Percentiles rank a stretch among this genome's conserved stretches.
phyloP scores from a whole-genome alignment of 1,284 basidiomycete genomes.

The Puccinia sorghi region DNA sequence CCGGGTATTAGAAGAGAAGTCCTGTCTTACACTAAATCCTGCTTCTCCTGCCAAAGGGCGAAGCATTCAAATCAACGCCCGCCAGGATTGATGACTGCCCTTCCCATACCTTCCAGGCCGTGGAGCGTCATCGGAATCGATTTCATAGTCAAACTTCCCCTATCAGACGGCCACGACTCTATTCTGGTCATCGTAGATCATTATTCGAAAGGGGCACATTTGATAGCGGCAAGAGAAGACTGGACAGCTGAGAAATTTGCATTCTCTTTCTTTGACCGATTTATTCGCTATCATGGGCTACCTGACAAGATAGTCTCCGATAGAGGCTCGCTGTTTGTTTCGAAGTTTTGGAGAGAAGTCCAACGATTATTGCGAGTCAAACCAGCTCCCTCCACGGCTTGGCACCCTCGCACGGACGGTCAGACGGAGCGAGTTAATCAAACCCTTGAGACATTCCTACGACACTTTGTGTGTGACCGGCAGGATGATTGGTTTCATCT shows the following conservation, averaged over 20 bases:
- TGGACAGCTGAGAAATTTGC: conserved; percentile 3
- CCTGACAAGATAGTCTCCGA: too few species aligned
- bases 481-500: conserved; percentile 50
- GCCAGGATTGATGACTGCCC: conserved; percentile 59
- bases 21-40: not conserved
- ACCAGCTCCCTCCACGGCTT: conserved; percentile 15
- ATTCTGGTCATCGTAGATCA: conserved; percentile 61
- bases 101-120: conserved; percentile 57
- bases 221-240: conserved; percentile 52
- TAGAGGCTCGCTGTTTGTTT: conserved; percentile 7
- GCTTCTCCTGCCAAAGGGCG: conserved; percentile 10
- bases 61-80: conserved; percentile 2
- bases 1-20: conserved; percentile 13
- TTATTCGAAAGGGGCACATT: conserved; percentile 61
- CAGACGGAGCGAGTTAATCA: conserved; percentile 15
- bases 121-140: conserved; percentile 62
- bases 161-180: conserved; percentile 55
- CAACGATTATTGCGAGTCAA: not conserved
- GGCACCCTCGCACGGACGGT: conserved; percentile 31
- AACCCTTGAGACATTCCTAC: not conserved
- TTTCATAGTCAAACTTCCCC: conserved; percentile 62
- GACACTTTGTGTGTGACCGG: not conserved
- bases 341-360: not conserved
- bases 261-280: not conserved
- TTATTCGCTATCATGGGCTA: not conserved